Evolutionary conservation across 306 rosid species (phyloP).

Genomic region (Echinosophora koreensis): DNA sequence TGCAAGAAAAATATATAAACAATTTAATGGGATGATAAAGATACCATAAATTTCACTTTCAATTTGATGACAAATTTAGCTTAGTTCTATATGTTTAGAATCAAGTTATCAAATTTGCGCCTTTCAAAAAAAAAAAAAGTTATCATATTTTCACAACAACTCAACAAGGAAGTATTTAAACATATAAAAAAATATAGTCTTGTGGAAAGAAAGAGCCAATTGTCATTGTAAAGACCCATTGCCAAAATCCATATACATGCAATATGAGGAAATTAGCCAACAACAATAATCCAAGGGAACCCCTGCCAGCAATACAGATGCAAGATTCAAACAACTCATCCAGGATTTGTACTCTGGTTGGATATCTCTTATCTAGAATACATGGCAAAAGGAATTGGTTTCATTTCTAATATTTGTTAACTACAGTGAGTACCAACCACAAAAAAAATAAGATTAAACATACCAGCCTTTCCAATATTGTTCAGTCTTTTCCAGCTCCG

Average conservation of each 20-base stretch:
- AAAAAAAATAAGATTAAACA: conserved; percentile 41
- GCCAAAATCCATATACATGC: conserved; percentile 21
- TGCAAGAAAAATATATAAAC: conserved; percentile 46
- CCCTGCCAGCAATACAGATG: conserved; percentile 32
- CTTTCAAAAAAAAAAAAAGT: not conserved
- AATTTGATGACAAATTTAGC: conserved; percentile 28
- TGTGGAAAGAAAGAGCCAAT: not conserved
- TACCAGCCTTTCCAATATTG: conserved; percentile 98
- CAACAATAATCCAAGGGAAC: conserved; percentile 32
- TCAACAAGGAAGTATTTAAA: conserved; percentile 32
- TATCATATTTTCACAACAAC: conserved; percentile 34
- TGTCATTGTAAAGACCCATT: conserved; percentile 2
- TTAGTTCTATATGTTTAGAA: conserved; percentile 29
- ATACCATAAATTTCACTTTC: conserved; percentile 18
- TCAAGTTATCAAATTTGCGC: not conserved
- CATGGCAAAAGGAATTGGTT: conserved; percentile 16
- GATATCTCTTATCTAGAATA: conserved; percentile 34
- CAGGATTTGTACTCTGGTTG: not conserved
- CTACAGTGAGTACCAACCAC: not conserved
- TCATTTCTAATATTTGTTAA: conserved; percentile 34
- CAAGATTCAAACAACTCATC: conserved; percentile 33
- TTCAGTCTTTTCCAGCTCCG: conserved; percentile 85
- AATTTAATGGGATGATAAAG: conserved; percentile 25
- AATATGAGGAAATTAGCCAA: conserved; percentile 34
- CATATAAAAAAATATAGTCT: not conserved